These are phyloP conservation scores for Didymella segeticola DNA, from an alignment of 2,329 filamentous ascomycete species.

Conservation along the genomic window DNA sequence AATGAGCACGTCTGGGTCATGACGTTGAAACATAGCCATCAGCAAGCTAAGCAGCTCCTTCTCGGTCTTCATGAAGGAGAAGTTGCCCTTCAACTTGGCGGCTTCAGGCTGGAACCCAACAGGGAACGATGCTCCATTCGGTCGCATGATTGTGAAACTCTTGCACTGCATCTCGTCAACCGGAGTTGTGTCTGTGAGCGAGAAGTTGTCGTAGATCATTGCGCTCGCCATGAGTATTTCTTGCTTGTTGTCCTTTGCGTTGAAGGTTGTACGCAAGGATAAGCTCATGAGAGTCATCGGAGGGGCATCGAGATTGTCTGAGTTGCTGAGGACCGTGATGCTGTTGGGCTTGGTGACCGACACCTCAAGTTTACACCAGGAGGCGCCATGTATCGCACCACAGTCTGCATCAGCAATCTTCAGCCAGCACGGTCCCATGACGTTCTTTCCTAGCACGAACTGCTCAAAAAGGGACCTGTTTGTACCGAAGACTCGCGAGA, in stretches of 20 bases:
- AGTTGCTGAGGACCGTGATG: conserved; percentile 75
- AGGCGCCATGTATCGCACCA: conserved; percentile 83
- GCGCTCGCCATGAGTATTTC: conserved; percentile 92
- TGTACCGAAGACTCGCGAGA: conserved; percentile 90
- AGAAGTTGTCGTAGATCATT: conserved; percentile 89
- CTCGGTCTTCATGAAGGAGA: conserved; percentile 84
- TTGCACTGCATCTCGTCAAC: conserved; percentile 88
- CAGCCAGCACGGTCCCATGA: conserved; percentile 99
- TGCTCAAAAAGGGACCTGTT: conserved; percentile 97
- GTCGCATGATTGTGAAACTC: conserved; percentile 90
- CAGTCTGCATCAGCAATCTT: conserved; percentile 89
- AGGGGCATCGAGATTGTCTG: conserved; percentile 81
- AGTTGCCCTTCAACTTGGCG: conserved; percentile 75
- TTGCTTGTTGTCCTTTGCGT: conserved; percentile 92
- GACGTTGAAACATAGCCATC: conserved; percentile 82
- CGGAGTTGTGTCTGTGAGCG: conserved; percentile 83
- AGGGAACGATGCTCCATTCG: conserved; percentile 77
- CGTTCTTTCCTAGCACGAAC: conserved; percentile 97
- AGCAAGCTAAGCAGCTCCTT: conserved; percentile 86
- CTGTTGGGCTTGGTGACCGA: conserved; percentile 78
- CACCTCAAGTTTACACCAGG: conserved; percentile 95
- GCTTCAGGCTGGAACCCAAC: conserved; percentile 83
- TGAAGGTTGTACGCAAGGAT: conserved; percentile 85
- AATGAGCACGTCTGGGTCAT: conserved; percentile 91
- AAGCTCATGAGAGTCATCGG: conserved; percentile 96